Evolutionary conservation across 345 rosid species (phyloP).

Genomic region (Kandelia obovata): DNA sequence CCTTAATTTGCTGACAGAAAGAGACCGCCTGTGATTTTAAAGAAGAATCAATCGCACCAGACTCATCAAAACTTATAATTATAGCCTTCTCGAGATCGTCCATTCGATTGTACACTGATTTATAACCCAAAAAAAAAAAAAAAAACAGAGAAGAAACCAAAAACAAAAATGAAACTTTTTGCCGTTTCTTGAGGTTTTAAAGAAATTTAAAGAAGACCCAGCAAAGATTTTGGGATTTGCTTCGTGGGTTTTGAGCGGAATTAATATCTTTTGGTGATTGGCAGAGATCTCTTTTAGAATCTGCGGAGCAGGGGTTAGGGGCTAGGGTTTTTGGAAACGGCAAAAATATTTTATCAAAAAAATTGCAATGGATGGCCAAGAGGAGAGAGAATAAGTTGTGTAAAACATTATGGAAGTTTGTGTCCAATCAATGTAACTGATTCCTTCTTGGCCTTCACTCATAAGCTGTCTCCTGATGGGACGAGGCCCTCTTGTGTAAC

Average conservation of each 20-base stretch:
- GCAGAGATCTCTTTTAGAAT: not conserved
- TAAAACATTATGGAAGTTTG: no score
- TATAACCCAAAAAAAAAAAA: slow-evolving; percentile 19
- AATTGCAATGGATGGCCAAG: no score
- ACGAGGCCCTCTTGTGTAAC: no score
- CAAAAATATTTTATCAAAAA: no score
- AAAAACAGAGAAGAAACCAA: not conserved
- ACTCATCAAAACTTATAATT: slow-evolving; percentile 66
- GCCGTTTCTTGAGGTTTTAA: not conserved
- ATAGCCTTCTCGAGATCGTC: slow-evolving; percentile 90
- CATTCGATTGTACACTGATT: slow-evolving; percentile 42
- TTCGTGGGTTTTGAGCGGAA: slow-evolving; percentile 10
- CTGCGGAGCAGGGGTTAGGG: not conserved
- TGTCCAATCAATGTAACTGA: no score
- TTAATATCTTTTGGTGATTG: slow-evolving; percentile 16
- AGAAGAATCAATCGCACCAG: slow-evolving; percentile 52
- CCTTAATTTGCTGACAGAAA: slow-evolving; percentile 63
- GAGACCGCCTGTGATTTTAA: slow-evolving; percentile 56
- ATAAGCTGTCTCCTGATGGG: no score
- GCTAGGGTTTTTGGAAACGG: not conserved
- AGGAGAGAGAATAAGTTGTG: no score
- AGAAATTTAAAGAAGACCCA: not conserved
- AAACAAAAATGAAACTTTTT: not conserved
- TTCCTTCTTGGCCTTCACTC: no score
- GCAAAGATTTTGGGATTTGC: not conserved